Evolutionary conservation across 2,329 filamentous ascomycete species (phyloP), one percentile per base, ranked within the genome.

Genomic region (Graphiopsis chlorocephala): DNA sequence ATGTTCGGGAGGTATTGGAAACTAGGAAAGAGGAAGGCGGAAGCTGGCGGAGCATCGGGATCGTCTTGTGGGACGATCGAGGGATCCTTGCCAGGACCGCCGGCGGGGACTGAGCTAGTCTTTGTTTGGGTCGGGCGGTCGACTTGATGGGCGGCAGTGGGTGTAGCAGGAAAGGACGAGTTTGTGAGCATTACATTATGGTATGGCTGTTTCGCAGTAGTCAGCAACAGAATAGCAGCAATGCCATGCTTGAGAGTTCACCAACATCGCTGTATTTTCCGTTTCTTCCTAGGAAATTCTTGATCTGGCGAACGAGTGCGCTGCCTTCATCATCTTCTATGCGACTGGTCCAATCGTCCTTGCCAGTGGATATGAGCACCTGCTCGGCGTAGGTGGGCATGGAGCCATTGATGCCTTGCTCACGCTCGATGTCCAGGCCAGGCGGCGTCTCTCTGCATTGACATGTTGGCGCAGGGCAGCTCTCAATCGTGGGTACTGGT

Each of bases 381-480:
- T 97, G 93, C 77, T 96, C 89, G 1, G 88, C 83, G 75, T 97
- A 96, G 1, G 84, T 81, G 1, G 90, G 83, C 79, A 97, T 93
- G 6, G 90, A 89, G 14, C 91, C 91, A 73, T 90, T 89, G 50
- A 97, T 80, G 20, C 85, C 82, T 45, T 85, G 85, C 66, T 86
- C 83, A 71, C 84, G 83, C 74, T 97, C 93, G 61, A 97, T 93
- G 25, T 88, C 86, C 17, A 96, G 82, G 3, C 86, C 88, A 14
- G 78, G 69, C 0, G 90, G 88, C 63, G 83, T 89, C 1, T 85
- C 79, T n/a, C 88, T 85, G 77, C 92, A 97, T 14, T 83, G 77
- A 78, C 93, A 97, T 68, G 87, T 91, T 68, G 92, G 87, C 38
- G 87, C 83, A 2, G 93, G 93, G 73, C 93, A 97, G 61, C 80